These are phyloP conservation scores for Ganoderma resinaceum DNA, from an alignment of 1,284 basidiomycete genomes.

Conservation along the genomic window DNA sequence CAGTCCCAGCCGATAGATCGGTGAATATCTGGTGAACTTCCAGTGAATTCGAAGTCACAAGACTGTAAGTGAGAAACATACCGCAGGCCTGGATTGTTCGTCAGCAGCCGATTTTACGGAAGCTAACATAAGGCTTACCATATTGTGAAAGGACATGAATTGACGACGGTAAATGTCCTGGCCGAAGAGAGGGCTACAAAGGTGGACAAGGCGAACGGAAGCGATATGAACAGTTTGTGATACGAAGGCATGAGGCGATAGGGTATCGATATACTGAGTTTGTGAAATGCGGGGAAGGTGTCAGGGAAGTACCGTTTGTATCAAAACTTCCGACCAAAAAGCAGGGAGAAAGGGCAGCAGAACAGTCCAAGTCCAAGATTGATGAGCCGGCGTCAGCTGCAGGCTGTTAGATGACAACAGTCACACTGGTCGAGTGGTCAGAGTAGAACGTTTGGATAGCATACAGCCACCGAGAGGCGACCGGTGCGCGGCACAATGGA, in stretches of 20 bases:
- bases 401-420: too few species aligned
- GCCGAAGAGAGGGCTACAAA: neutral
- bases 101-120: neutral
- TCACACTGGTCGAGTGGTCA: neutral
- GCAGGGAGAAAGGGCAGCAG: neutral
- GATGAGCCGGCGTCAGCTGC: too few species aligned
- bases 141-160: constrained; percentile 44
- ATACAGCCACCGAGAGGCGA: neutral
- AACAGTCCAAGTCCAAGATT: neutral
- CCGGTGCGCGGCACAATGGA: neutral
- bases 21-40: constrained; percentile 33
- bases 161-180: constrained; percentile 41
- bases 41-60: neutral
- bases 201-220: neutral
- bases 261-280: neutral
- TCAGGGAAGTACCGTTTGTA: too few species aligned
- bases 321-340: neutral
- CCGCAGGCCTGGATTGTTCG: constrained; percentile 36
- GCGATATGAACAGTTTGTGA: neutral
- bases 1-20: constrained; percentile 33
- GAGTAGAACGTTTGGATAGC: neutral
- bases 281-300: neutral
- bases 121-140: constrained; percentile 35
- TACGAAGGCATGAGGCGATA: neutral
- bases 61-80: constrained; percentile 15